Evolutionary conservation across 2,329 filamentous ascomycete species (phyloP).

Genomic region (Alternaria dauci): DNA sequence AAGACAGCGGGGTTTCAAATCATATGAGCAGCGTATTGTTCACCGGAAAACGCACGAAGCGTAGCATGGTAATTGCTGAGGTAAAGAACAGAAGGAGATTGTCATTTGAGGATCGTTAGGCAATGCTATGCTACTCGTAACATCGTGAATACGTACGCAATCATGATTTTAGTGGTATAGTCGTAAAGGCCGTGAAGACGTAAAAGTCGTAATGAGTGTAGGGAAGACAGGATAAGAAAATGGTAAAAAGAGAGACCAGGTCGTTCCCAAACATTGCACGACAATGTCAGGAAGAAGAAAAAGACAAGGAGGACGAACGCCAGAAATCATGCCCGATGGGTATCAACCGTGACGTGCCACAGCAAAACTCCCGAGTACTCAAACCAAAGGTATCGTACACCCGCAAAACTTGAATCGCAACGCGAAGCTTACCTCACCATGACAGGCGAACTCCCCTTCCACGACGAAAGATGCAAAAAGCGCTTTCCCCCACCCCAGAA

Average conservation of each 20-base stretch:
- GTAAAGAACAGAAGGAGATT: background rate
- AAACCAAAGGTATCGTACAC: background rate
- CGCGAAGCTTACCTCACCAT: slow-evolving; percentile 7
- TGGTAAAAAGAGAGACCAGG: slow-evolving; percentile 7
- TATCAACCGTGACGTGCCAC: slow-evolving; percentile 2
- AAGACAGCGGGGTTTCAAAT: background rate
- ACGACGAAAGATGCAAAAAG: slow-evolving; percentile 12
- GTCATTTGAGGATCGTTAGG: slow-evolving; percentile 2
- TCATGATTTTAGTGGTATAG: background rate
- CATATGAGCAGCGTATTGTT: background rate
- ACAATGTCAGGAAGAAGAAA: background rate
- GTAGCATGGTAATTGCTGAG: too few relatives aligned
- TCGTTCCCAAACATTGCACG: background rate
- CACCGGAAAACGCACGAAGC: background rate
- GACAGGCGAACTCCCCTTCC: slow-evolving; percentile 11
- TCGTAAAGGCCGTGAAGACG: background rate
- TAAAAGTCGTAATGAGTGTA: slow-evolving; percentile 4
- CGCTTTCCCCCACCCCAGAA: slow-evolving; percentile 42
- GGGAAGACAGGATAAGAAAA: slow-evolving; percentile 2
- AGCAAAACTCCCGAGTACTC: background rate
- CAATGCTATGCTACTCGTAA: slow-evolving; percentile 1
- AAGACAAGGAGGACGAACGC: background rate
- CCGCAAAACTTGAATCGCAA: background rate
- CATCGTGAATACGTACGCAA: slow-evolving; percentile 3
- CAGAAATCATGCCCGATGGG: background rate